These are phyloP conservation scores for Nitzschia putrida DNA, from an alignment of 108 stramenopile genomes.

Conservation along the genomic window DNA sequence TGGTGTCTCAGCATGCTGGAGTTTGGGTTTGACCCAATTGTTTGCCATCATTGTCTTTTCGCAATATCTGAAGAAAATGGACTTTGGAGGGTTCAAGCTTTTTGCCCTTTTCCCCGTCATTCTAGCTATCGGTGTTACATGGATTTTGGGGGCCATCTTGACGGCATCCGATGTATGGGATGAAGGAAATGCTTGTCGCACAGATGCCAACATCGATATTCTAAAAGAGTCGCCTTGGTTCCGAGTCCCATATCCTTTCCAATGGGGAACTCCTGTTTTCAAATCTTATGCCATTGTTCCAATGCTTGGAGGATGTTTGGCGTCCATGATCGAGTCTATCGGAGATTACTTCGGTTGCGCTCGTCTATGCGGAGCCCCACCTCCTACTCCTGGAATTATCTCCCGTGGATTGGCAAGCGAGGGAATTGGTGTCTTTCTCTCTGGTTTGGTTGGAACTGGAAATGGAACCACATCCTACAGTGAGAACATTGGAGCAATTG, in stretches of 20 bases:
- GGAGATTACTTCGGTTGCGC: constrained; percentile 45
- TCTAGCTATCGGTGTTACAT: constrained; percentile 34
- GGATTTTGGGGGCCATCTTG: constrained; percentile 35
- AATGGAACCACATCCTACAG: constrained; percentile 36
- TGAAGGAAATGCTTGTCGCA: constrained; percentile 39
- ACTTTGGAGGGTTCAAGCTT: constrained; percentile 4
- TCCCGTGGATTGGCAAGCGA: constrained; percentile 35
- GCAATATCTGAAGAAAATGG: constrained; percentile 23
- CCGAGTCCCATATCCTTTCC: constrained; percentile 37
- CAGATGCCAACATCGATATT: constrained; percentile 18
- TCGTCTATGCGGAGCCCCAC: constrained; percentile 35
- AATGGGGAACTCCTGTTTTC: constrained; percentile 31
- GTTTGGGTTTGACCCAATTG: constrained; percentile 29
- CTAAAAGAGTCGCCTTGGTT: constrained; percentile 30
- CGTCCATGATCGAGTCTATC: constrained; percentile 38
- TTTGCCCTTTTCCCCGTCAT: constrained; percentile 37
- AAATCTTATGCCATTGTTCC: constrained; percentile 36
- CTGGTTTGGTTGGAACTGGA: constrained; percentile 35
- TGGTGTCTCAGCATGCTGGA: constrained; percentile 34
- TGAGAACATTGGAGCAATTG: constrained; percentile 46
- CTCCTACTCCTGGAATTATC: constrained; percentile 43
- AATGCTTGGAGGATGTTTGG: constrained; percentile 36
- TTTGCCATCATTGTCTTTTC: constrained; percentile 21
- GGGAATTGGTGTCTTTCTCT: constrained; percentile 37
- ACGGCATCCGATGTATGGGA: constrained; percentile 38